Base-by-base conservation (phyloP, 306 rosid species). In the Dalbergia cochinchinensis region DNA sequence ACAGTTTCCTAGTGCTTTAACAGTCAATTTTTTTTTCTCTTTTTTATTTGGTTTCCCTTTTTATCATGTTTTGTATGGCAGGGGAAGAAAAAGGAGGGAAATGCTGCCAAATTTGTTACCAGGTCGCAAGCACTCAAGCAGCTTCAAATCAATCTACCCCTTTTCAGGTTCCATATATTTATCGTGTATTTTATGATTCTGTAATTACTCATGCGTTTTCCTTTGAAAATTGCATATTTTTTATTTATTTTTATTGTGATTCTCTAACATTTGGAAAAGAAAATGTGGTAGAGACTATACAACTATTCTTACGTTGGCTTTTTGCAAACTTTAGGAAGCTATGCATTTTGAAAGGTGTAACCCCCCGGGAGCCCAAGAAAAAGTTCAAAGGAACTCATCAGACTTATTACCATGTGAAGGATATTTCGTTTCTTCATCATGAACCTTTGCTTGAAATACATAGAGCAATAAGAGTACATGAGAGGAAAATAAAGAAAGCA, bases 71-170 rank as follows among this genome's bases (percentile, higher is more conserved):
- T 65, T 80, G 57, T 58, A 7, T 11, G 51, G 8, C 87, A 95
- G 98, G 98, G 99, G 44, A 87, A 95, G 97, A 95, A 95, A 31
- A 93, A 93, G 90, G 99, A 95, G 75, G 98, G 99, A 6, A 93
- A 93, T 78, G 99, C 98, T 4, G 98, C 99, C 0, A 91, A 89
- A 71, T 95, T 83, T 82, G 83, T 95, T 42, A 95, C 90, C 61
- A 89, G 98, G 87, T 87, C 95, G 10, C 97, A 91, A 66, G 99
- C 97, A 13, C 90, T 93, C 19, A 95, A 93, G 85, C 92, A 79
- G 16, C 96, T 93, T 50, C 99, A 95, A 85, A 91, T 95, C 83
- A 88, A 61, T 63, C 87, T 95, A 59, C 93, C 93, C 14, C 84
- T 90, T 72, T 95, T 93, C 93, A 95, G 99, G 98, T 92, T 26